These are phyloP conservation scores for Xylaria digitata DNA, from an alignment of 2,329 filamentous ascomycete species.

Conservation along the genomic window DNA sequence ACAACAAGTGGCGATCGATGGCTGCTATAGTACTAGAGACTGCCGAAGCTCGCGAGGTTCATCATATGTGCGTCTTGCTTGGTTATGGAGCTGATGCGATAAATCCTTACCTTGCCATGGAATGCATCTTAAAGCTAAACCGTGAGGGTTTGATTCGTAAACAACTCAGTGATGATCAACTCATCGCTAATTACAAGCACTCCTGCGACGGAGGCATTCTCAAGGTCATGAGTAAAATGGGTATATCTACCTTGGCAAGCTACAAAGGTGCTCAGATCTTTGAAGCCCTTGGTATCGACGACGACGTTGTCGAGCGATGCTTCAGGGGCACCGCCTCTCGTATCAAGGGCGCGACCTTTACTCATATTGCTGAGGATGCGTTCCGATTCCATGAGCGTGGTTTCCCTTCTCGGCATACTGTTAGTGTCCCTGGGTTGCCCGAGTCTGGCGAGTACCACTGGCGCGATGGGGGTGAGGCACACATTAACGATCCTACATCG, in stretches of 20 bases:
- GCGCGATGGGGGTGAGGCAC: conserved; percentile 94
- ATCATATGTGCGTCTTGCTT: conserved; percentile 98
- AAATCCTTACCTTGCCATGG: conserved; percentile 94
- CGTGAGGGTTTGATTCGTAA: conserved; percentile 92
- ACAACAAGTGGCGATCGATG: conserved; percentile 94
- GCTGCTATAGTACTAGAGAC: conserved; percentile 90
- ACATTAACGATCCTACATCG: conserved; percentile 93
- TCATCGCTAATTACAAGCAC: conserved; percentile 96
- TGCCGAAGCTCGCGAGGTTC: conserved; percentile 94
- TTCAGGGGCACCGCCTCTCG: conserved; percentile 94
- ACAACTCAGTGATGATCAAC: conserved; percentile 81
- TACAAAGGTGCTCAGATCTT: conserved; percentile 99
- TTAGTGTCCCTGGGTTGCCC: conserved; percentile 80
- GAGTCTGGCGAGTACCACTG: conserved; percentile 98
- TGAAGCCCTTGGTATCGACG: conserved; percentile 92
- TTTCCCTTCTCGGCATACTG: conserved; percentile 82
- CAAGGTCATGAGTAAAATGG: conserved; percentile 99
- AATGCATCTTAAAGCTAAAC: conserved; percentile 97
- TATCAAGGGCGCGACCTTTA: conserved; percentile 93
- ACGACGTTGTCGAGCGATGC: conserved; percentile 90
- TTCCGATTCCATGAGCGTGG: conserved; percentile 96
- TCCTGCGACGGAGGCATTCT: conserved; percentile 96
- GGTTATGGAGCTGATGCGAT: conserved; percentile 95
- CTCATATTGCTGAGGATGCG: conserved; percentile 91
- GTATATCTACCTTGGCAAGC: conserved; percentile 93